Evolutionary conservation across 345 rosid species (phyloP), one percentile per base, ranked within the genome.

Genomic region (Brassica carinata): DNA sequence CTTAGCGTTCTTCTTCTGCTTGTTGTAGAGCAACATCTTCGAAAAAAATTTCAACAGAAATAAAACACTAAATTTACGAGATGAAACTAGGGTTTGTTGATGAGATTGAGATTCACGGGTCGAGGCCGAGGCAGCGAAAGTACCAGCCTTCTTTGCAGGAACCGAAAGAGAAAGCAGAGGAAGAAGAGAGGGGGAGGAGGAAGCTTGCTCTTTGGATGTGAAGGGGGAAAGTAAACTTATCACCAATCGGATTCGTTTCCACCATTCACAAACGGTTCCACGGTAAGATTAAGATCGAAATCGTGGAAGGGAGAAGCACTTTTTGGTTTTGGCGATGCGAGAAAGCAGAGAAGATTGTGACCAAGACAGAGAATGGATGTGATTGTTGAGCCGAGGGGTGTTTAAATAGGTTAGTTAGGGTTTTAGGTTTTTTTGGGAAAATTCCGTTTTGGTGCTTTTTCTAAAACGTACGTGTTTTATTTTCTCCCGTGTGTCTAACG

Each of bases 121-220:
- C 97, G 83, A 91, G 81, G 81, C 98, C 97, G 74, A 88, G 83
- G 97, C 99, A 94, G 91, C 97, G 98, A 53, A 84, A 92, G 95
- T 94, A 96, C 99, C 99, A 96, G 92, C 94, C 97, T 83, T 90
- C 92, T 84, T 92, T 96, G 94, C 99, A 94, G 64, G 99, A 94
- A 13, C 94, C 99, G 83, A 94, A 96, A n/a, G 97, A 85, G 79
- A 91, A 96, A 85, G 86, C 87, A 81, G 85, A 84, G 67, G 90
- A 84, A 0, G 77, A 63, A 30, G 88, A 85, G 59, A 81, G 85
- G 43, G 86, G 71, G 11, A 83, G 74, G 79, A 84, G 69, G 83
- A 82, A 79, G 92, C 97, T 89, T 97, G 88, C 97, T 95, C 96
- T 89, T 83, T 82, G 74, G 79, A 85, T 77, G 31, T 85, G 82